Percentiles rank a stretch among this genome's conserved stretches.
Conservation (phyloP, 805 yeast species). For the Millerago galiae region DNA sequence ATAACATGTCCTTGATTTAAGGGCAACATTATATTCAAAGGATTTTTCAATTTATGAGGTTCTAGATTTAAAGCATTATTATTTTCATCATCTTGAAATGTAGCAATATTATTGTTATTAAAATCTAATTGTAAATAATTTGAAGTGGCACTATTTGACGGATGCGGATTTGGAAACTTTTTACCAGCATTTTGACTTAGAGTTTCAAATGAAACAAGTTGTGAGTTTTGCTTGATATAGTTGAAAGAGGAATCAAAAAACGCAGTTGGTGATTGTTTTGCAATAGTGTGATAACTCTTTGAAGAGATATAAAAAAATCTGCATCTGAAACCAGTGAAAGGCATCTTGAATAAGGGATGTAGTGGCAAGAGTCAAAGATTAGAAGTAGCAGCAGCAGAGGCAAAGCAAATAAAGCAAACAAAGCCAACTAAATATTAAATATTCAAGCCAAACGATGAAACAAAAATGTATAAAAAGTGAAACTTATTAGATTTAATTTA, state of each 20-base stretch:
- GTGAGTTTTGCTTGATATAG: constrained; percentile 31
- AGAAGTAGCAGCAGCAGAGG: constrained; percentile 8
- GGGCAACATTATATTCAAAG: constrained; percentile 16
- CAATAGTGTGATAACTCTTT: constrained; percentile 31
- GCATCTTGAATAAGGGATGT: constrained; percentile 23
- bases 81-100: constrained; percentile 17
- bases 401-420: background rate
- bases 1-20: constrained; percentile 14
- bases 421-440: too few relatives aligned
- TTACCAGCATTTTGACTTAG: constrained; percentile 15
- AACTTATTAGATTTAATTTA: too few relatives aligned
- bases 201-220: constrained; percentile 21
- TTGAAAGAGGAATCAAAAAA: constrained; percentile 37
- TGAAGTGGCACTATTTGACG: constrained; percentile 29
- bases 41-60: constrained; percentile 10
- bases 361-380: too few relatives aligned
- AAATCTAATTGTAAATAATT: constrained; percentile 26
- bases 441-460: too few relatives aligned
- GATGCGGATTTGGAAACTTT: constrained; percentile 27
- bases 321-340: constrained; percentile 35
- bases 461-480: too few relatives aligned
- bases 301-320: constrained; percentile 29
- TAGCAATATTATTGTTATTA: constrained; percentile 6
- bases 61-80: background rate
- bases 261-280: constrained; percentile 26